phyloP scores from a whole-genome alignment of 768 basidiomycete genomes.

The Krasilnikovozyma curviuscula region DNA sequence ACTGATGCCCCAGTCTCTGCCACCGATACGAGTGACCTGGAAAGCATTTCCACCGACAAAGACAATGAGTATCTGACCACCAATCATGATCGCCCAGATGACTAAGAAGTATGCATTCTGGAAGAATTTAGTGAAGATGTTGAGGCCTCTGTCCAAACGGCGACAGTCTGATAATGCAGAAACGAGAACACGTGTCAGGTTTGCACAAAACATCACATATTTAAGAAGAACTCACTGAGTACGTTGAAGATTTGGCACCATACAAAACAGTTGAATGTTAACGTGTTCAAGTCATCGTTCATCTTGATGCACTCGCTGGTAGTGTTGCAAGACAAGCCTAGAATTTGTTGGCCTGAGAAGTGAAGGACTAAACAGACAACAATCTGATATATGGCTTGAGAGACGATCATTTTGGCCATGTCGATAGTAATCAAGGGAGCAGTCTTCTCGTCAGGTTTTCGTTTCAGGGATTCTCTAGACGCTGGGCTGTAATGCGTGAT shows the following conservation, averaged over 20 bases:
- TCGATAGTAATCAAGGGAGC: slow-evolving; percentile 75
- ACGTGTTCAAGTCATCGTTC: slow-evolving; percentile 43
- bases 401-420: slow-evolving; percentile 92
- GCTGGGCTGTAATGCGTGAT: no score
- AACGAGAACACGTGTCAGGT: background rate
- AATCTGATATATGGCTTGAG: slow-evolving; percentile 77
- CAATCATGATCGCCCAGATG: slow-evolving; percentile 35
- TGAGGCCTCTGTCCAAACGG: slow-evolving; percentile 62
- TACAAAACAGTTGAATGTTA: slow-evolving; percentile 97
- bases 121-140: slow-evolving; percentile 67
- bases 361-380: slow-evolving; percentile 69
- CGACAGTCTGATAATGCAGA: slow-evolving; percentile 37
- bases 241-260: slow-evolving; percentile 65
- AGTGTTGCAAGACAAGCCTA: slow-evolving; percentile 34
- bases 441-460: slow-evolving; percentile 75
- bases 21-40: slow-evolving; percentile 57
- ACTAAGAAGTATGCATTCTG: slow-evolving; percentile 65
- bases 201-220: no score
- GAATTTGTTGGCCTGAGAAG: slow-evolving; percentile 55
- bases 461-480: slow-evolving; percentile 47
- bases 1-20: slow-evolving; percentile 83
- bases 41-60: slow-evolving; percentile 83
- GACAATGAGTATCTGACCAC: slow-evolving; percentile 66
- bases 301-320: slow-evolving; percentile 17
- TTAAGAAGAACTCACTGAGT: background rate